phyloP scores from a whole-genome alignment of 306 rosid genomes.

The Citrullus colocynthis region DNA sequence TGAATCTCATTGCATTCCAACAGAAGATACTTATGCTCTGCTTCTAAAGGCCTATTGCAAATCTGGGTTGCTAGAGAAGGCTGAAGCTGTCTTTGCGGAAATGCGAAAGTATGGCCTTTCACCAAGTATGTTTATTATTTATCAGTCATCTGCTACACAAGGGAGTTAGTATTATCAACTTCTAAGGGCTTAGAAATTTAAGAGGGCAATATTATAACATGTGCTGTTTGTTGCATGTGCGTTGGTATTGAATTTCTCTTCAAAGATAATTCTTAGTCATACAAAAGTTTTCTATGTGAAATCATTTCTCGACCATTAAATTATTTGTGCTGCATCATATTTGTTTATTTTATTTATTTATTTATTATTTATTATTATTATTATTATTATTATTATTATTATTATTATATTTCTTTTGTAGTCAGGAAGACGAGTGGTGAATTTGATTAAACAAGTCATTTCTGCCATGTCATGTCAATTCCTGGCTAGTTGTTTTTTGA shows the following conservation, averaged over 20 bases:
- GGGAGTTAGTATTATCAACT: background rate
- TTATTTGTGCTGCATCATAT: background rate
- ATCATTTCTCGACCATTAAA: background rate
- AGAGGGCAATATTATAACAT: background rate
- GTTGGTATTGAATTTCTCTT: background rate
- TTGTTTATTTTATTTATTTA: too few species aligned
- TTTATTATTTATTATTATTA: too few species aligned
- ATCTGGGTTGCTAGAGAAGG: slow-evolving; percentile 50
- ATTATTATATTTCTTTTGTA: background rate
- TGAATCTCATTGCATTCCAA: slow-evolving; percentile 63
- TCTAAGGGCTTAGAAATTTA: background rate
- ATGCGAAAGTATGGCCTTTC: slow-evolving; percentile 58
- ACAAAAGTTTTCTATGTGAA: background rate
- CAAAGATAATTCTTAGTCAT: background rate
- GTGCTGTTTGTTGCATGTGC: background rate
- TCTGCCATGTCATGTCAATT: background rate
- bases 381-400: too few species aligned
- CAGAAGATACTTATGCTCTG: slow-evolving; percentile 89
- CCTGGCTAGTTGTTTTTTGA: background rate
- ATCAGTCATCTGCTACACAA: background rate
- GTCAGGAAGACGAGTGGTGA: background rate
- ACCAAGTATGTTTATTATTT: slow-evolving; percentile 41
- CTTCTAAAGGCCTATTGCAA: slow-evolving; percentile 77
- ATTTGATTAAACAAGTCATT: background rate
- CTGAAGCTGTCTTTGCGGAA: slow-evolving; percentile 83